Evolutionary conservation across 1,284 basidiomycete genomes (phyloP), one percentile per base, ranked within the genome.

Genomic region (Pulveroboletus sp.): DNA sequence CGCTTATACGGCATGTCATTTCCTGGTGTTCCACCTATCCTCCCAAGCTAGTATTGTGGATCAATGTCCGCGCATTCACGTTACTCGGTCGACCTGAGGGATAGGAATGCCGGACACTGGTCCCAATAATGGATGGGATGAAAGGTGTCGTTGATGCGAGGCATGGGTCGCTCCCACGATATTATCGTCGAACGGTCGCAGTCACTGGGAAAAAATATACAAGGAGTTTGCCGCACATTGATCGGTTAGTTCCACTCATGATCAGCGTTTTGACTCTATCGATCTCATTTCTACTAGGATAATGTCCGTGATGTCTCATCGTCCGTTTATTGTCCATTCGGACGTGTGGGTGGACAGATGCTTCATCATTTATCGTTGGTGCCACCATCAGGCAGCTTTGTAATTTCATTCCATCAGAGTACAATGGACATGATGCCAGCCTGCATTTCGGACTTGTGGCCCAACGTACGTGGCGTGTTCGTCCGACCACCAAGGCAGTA

Each of bases 401-500:
- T 46, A 35, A 55, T 64, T 53, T 62, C 61, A 55, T 62, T 43
- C 46, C 46, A 53, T 54, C 40, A n/a, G n/a, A n/a, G n/a, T 38
- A 43, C 26, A 46, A 52, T 38, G 7, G 38, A 43, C 31, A 31
- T 24, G 47, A 54, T 63, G 46, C 29, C 40, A 44, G 49, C 56
- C 33, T 45, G 39, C 52, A 40, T 59, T 45, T 39, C 33, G 36
- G 52, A 15, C 40, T 31, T 61, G 65, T 42, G 38, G 6, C 25
- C 20, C 47, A 15, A 15, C 33, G 20, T 56, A 47, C 51, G 22
- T 55, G 60, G 36, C 49, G 20, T 38, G 40, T 52, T 54, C 35
- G 36, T 65, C 65, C 57, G 65, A 70, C 54, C 26, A 55, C 31
- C 64, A 65, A 65, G 65, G 64, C 39, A 46, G 53, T 62, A 63